Conservation (phyloP, 2,329 filamentous ascomycete genomes). For the Capronia epimyces region DNA sequence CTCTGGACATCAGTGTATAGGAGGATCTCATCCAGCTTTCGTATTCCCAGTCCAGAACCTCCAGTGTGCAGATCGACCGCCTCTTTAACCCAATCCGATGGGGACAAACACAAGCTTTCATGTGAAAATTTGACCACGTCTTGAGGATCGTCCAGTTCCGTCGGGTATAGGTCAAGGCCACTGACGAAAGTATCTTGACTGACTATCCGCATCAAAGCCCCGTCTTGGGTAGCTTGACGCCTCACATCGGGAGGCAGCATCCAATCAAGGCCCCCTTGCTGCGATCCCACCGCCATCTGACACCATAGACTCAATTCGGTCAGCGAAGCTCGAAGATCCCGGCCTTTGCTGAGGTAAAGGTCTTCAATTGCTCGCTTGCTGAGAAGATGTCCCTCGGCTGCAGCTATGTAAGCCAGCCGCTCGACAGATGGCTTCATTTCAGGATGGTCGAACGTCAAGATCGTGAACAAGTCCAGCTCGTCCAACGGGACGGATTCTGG, state of each 20-base stretch:
- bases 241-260: constrained; percentile 73
- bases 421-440: constrained; percentile 66
- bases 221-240: constrained; percentile 57
- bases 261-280: constrained; percentile 85
- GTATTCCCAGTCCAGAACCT: constrained; percentile 54
- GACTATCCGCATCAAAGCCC: constrained; percentile 63
- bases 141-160: constrained; percentile 7
- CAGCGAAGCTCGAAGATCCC: constrained; percentile 75
- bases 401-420: constrained; percentile 74
- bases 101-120: constrained; percentile 14
- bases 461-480: constrained; percentile 72
- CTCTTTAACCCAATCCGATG: constrained; percentile 27
- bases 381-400: constrained; percentile 81
- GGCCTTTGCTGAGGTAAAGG: constrained; percentile 63
- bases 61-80: constrained; percentile 50
- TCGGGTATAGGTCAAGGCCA: constrained; percentile 64
- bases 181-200: constrained; percentile 72
- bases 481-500: constrained; percentile 73
- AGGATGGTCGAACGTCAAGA: constrained; percentile 68
- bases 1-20: constrained; percentile 19
- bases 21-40: constrained; percentile 54
- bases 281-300: constrained; percentile 86
- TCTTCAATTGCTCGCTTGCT: constrained; percentile 59
- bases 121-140: constrained; percentile 18
- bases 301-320: constrained; percentile 93